Evolutionary conservation across 768 basidiomycete genomes (phyloP), one percentile per base, ranked within the genome.

Genomic region (Termitomyces sp.): DNA sequence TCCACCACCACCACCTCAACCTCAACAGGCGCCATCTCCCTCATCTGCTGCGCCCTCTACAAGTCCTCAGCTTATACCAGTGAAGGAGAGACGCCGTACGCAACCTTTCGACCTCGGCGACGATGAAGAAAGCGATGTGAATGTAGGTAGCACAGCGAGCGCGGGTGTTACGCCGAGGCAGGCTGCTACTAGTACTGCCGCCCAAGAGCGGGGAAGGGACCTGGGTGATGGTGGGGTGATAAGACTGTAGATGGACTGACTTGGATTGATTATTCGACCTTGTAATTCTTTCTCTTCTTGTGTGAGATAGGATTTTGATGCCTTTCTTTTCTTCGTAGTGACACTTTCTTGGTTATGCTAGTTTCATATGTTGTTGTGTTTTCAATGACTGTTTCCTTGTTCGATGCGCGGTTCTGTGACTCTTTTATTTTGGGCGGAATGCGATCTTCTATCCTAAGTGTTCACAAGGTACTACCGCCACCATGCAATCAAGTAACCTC

Each of bases 41-140:
- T 43, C 65, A 5, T 43, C 58, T 10, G 26, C 52, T 43, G 14
- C 27, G 12, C 1, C 53, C 18, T 14, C 24, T 16, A 12, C 10
- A 24, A 34, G 43, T 6, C 13, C 22, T 24, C 29, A 22, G 4
- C 20, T 36, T 4, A n/a, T 13, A 22, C 56, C 67, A 9, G 18
- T 22, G 39, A 55, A 59, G 56, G 60, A 60, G 14, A 63, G 59
- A 24, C 58, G 41, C 18, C 42, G 51, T 16, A 57, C 63, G 5
- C 46, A 49, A 32, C 60, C 61, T 5, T 56, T 63, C 7, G 61
- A 64, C 18, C 64, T 78, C 7, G 73, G 66, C 5, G 69, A 69
- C 9, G 70, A 70, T 7, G 71, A 73, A 1, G 68, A 65, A 12
- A 64, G 63, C 5, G 68, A 63, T 12, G 44, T 29, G 9, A 53